Evolutionary conservation across 75 land plant genomes (phyloP).

Genomic region (Pinus tabuliformis): DNA sequence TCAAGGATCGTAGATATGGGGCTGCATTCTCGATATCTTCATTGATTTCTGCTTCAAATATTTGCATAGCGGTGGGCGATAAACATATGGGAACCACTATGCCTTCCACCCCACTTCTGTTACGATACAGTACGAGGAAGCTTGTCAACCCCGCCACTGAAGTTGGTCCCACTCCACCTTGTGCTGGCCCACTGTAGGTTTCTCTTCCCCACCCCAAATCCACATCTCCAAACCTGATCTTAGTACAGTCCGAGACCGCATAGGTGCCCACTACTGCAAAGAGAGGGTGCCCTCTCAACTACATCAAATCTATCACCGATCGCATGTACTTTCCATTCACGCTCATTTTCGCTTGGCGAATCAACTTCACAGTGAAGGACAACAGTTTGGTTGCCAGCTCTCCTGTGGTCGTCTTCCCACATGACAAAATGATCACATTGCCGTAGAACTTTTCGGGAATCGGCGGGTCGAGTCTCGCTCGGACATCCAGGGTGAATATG

Average conservation of each 20-base stretch:
- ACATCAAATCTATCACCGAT: conserved; percentile 56
- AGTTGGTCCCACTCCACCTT: background rate
- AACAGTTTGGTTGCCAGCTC: conserved; percentile 39
- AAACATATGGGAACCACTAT: conserved; percentile 28
- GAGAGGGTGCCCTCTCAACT: conserved; percentile 21
- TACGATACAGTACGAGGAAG: background rate
- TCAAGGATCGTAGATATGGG: too few relatives aligned
- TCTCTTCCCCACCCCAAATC: conserved; percentile 46
- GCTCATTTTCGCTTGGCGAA: conserved; percentile 38
- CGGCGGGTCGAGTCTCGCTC: conserved; percentile 24
- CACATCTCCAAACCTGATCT: conserved; percentile 17
- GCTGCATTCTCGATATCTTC: too few relatives aligned
- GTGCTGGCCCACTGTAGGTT: conserved; percentile 19
- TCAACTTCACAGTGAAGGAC: conserved; percentile 44
- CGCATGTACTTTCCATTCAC: conserved; percentile 60
- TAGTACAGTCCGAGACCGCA: conserved; percentile 35
- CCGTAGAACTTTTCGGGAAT: conserved; percentile 28
- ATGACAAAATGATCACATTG: conserved; percentile 41
- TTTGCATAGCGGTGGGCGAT: conserved; percentile 28
- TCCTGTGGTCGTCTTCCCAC: conserved; percentile 38
- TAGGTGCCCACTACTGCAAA: conserved; percentile 21
- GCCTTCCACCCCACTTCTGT: conserved; percentile 22
- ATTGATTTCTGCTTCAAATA: conserved; percentile 20
- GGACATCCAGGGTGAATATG: conserved; percentile 32
- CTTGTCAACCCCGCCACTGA: background rate